phyloP scores from a whole-genome alignment of 2,329 filamentous ascomycete species.

The Phaeomoniella chlamydospora region DNA sequence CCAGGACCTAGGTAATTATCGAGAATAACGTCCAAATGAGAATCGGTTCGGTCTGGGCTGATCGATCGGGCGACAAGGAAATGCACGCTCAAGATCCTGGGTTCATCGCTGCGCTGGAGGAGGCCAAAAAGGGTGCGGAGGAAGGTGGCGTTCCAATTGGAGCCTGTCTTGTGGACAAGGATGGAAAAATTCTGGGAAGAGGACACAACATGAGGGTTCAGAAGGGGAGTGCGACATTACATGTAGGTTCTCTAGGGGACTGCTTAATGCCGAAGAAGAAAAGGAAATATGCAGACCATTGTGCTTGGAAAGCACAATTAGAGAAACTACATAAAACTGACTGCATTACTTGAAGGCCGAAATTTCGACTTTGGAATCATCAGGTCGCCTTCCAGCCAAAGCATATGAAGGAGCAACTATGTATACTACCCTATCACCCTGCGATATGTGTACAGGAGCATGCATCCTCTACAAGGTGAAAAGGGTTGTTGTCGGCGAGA shows the following conservation, averaged over 20 bases:
- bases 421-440: constrained; percentile 69
- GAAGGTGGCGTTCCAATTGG: constrained; percentile 47
- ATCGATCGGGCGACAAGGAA: not conserved
- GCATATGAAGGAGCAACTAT: constrained; percentile 61
- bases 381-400: constrained; percentile 54
- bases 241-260: constrained; percentile 41
- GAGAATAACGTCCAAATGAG: not conserved
- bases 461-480: constrained; percentile 62
- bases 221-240: constrained; percentile 54
- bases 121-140: constrained; percentile 38
- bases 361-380: constrained; percentile 60
- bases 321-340: too few relatives aligned
- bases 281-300: too few relatives aligned
- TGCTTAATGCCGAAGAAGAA: too few relatives aligned
- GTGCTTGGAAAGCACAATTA: too few relatives aligned
- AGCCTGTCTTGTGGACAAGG: constrained; percentile 48
- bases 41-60: not conserved
- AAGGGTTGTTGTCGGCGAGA: constrained; percentile 64
- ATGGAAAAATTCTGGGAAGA: constrained; percentile 55
- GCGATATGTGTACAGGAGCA: constrained; percentile 70
- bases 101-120: constrained; percentile 43
- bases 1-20: too few relatives aligned
- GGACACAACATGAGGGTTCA: constrained; percentile 68
- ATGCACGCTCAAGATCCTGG: constrained; percentile 27
- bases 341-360: constrained; percentile 42